Base-by-base conservation (phyloP, 495 filamentous ascomycete genomes). In the Penicillium tannophilum region DNA sequence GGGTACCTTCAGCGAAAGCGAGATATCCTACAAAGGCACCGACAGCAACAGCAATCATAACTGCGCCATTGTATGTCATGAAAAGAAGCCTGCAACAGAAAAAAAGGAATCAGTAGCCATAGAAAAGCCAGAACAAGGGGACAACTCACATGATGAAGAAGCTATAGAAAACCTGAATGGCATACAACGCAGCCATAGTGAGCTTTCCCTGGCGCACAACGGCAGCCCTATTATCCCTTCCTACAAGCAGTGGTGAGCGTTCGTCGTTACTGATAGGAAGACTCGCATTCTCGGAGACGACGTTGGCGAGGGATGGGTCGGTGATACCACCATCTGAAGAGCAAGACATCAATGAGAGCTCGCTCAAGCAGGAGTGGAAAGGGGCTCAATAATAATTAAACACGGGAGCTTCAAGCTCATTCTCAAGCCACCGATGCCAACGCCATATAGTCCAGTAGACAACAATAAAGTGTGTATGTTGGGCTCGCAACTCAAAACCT, bases 51-150 rank as follows among this genome's bases (percentile, higher is more conserved):
- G 93, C 83, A 59, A 96, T 72, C 94, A 99, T 99, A 56, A 99
- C 87, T 82, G 88, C 92, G 16, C 95, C 94, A 64, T 99, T 99
- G 72, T 99, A 99, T 3, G 95, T 99, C 94, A 99, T 99, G 76
- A 99, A 99, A 20, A 99, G 79, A 60, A 99, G 78, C 94, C 94
- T 98, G 46, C 19, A 23, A 23, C 20, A 3, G 24, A 24, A 24
- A 44, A 42, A 39, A 26, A 9, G 4, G 19, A 19, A 46, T 55
- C 4, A 47, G 30, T n/a, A 26, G 11, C 5, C 31, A 20, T 44
- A 5, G 30, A 16, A 2, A 41, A n/a, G 35, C 12, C 17, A 46
- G 8, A 44, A 9, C 42, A 20, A 31, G 39, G 11, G 23, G 5
- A 30, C 2, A 36, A 89, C 92, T 87, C 67, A 98, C 94, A 99